Base-by-base conservation (phyloP, 1,139 yeast species). In the Saccharomyces hybrid region DNA sequence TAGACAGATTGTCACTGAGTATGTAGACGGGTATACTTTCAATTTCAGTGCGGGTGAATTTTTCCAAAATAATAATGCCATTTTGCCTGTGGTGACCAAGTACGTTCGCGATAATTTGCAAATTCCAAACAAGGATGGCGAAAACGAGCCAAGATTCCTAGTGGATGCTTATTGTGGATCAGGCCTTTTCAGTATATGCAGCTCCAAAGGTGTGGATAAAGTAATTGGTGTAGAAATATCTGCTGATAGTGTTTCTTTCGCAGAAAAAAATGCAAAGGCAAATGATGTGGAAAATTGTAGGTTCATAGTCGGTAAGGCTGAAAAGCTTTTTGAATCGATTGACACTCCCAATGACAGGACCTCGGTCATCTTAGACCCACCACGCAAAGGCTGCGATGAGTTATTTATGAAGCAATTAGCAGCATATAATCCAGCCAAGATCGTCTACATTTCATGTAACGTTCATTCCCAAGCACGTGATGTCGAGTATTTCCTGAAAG, bases 131-230 rank as follows among this genome's bases (percentile, higher is more conserved):
- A 65, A 61, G 13, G 65, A 57, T 3, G 44, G 26, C 11, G 3
- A 19, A 8, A 19, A 38, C 13, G 69, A 65, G 13, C 74, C 72
- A 64, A 73, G 65, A 68, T 90, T 84, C 69, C 75, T 93, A 54
- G 97, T 93, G 29, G 99, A 93, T 70, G 97, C 99, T 0, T 93
- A 93, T 73, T 93, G 99, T 76, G 99, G 99, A 2, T 88, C 97
- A 2, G 99, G 99, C 0, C 75, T 93, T 51, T 93, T 93, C 70
- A 87, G 96, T 56, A 85, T 93, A 54, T 83, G 97, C 6, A 86
- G 96, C 64, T 84, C 95, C 26, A 73, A 79, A 23, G 84, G 87
- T 46, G 96, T 90, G 13, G 84, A 86, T 48, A 79, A 80, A 61
- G 96, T 90, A 2, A 81, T 89, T 60, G 99, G 99, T 32, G 99